These are phyloP conservation scores for Didymellaceae sp. DNA, from an alignment of 2,329 filamentous ascomycete species.

Conservation along the genomic window DNA sequence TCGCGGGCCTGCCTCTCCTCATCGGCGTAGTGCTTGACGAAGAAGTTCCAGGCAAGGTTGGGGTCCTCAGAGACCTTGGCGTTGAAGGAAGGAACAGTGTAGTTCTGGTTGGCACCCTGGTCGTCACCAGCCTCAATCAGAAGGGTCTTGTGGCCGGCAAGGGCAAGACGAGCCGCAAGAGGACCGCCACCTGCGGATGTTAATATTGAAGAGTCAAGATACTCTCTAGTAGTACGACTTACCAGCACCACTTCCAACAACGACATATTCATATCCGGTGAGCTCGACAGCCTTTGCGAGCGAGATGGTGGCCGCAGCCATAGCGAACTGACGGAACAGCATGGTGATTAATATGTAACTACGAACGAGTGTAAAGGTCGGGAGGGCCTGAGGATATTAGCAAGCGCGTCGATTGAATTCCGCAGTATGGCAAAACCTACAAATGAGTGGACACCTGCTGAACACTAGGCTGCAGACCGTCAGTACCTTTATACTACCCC, in stretches of 20 bases:
- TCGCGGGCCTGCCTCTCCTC: slow-evolving; percentile 61
- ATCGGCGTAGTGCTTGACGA: slow-evolving; percentile 66
- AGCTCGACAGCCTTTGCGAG: slow-evolving; percentile 38
- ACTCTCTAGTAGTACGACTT: background rate
- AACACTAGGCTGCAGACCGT: background rate
- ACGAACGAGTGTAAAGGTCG: slow-evolving; percentile 3
- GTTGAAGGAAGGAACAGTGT: slow-evolving; percentile 62
- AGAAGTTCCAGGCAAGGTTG: slow-evolving; percentile 67
- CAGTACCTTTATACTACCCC: slow-evolving; percentile 15
- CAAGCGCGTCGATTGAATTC: background rate
- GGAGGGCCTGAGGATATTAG: slow-evolving; percentile 20
- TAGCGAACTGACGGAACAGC: slow-evolving; percentile 31
- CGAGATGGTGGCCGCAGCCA: slow-evolving; percentile 28
- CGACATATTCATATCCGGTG: slow-evolving; percentile 64
- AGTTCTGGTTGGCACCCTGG: slow-evolving; percentile 58
- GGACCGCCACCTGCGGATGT: slow-evolving; percentile 31
- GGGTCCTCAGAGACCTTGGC: slow-evolving; percentile 62
- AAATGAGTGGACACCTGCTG: slow-evolving; percentile 17
- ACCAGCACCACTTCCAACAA: slow-evolving; percentile 61
- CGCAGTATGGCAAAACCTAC: slow-evolving; percentile 6
- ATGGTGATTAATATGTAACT: slow-evolving; percentile 22
- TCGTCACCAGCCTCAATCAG: slow-evolving; percentile 68
- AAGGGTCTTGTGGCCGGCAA: slow-evolving; percentile 65
- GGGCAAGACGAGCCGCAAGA: slow-evolving; percentile 62
- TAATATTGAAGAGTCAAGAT: background rate